These are phyloP conservation scores for Heterococcus sp. DNA, from an alignment of 108 stramenopile genomes.

Conservation along the genomic window DNA sequence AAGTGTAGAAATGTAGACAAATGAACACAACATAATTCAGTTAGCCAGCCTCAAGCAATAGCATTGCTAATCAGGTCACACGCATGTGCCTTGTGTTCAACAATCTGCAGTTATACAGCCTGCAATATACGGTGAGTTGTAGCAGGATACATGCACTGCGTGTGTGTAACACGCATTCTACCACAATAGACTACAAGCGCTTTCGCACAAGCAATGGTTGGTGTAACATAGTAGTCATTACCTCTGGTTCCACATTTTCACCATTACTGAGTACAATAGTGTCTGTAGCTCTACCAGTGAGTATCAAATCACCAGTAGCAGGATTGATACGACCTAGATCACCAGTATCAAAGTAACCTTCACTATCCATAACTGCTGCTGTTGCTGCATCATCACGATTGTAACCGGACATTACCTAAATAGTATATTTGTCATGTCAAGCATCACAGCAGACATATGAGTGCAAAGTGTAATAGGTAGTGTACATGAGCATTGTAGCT, in stretches of 20 bases:
- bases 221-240: no score
- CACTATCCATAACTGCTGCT: slow-evolving; percentile 65
- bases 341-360: slow-evolving; percentile 87
- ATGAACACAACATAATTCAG: no score
- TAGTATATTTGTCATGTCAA: slow-evolving; percentile 71
- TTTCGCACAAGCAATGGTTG: no score
- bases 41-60: no score
- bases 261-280: slow-evolving; percentile 86
- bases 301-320: slow-evolving; percentile 73
- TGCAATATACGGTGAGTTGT: no score
- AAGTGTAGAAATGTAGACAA: no score
- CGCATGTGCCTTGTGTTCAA: no score
- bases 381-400: slow-evolving; percentile 81
- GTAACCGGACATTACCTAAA: slow-evolving; percentile 85
- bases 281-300: slow-evolving; percentile 84
- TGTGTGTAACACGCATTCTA: no score
- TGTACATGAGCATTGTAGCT: background rate
- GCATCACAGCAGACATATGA: background rate
- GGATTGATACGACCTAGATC: slow-evolving; percentile 81
- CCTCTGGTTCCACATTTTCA: slow-evolving; percentile 72
- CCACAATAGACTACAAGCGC: no score
- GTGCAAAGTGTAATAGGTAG: background rate
- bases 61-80: no score
- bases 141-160: no score
- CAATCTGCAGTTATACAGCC: no score